Conservation (phyloP, 306 rosid genomes). For the Herpetospermum pedunculosum region DNA sequence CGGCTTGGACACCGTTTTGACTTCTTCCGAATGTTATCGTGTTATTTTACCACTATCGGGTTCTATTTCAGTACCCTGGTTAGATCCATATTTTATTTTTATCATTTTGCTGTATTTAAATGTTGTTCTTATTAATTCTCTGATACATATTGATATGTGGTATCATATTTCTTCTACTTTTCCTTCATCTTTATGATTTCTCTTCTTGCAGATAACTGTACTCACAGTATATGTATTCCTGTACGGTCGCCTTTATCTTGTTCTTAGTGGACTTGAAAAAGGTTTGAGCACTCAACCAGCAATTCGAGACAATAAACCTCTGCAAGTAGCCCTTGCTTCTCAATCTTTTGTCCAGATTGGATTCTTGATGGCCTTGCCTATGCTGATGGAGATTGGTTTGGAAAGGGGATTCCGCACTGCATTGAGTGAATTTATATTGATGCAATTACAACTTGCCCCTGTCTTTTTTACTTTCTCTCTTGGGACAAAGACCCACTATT, state of each 20-base stretch:
- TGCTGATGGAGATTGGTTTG: conserved; percentile 97
- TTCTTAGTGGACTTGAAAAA: conserved; percentile 94
- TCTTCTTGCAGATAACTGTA: conserved; percentile 72
- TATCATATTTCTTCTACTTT: not conserved
- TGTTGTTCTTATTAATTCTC: not conserved
- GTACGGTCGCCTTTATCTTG: conserved; percentile 93
- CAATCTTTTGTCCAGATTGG: conserved; percentile 98
- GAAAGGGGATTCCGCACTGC: conserved; percentile 98
- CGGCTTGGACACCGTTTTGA: conserved; percentile 98
- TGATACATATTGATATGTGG: not conserved
- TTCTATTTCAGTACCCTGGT: conserved; percentile 95
- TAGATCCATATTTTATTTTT: conserved; percentile 10
- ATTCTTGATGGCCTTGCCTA: conserved; percentile 88
- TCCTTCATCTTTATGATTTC: not conserved
- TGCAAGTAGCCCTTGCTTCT: conserved; percentile 96
- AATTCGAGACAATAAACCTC: conserved; percentile 86
- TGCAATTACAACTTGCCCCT: conserved; percentile 94
- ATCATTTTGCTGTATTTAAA: not conserved
- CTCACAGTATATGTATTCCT: conserved; percentile 89
- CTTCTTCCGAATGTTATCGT: conserved; percentile 88
- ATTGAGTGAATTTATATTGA: conserved; percentile 80
- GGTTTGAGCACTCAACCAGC: conserved; percentile 65
- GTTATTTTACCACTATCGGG: conserved; percentile 92
- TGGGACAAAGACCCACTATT: conserved; percentile 94
- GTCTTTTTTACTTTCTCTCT: conserved; percentile 96